Evolutionary conservation across 495 filamentous ascomycete species (phyloP), one percentile per base, ranked within the genome.

Genomic region (Hypoxylon perforatum): DNA sequence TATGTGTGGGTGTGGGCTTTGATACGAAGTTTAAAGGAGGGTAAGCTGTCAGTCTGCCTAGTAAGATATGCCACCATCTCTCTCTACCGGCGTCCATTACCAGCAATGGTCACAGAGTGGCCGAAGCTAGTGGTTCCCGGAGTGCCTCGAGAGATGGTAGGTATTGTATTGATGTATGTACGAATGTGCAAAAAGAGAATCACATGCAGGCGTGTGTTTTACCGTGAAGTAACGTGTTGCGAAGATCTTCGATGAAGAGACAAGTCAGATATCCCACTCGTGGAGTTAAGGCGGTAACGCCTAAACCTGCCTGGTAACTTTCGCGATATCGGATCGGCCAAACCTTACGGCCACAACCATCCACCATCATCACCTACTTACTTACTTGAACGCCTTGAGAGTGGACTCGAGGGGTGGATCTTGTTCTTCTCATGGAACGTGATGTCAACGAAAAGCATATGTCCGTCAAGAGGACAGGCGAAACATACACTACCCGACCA

Each of bases 141-240:
- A 17, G 17, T 18, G 15, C 41, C 41, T 19, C 41, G 17, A 44
- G 41, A 44, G 41, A 44, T 18, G 17, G 41, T 10, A 15, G 12
- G 39, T 42, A 42, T n/a, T 3, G 25, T 28, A 28, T 3, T 3
- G 3, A 28, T 28, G 25, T 28, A 33, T 33, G 30, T 33, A 10
- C 30, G 30, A 9, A 33, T 28, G 25, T 28, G 25, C 14, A 17
- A 51, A 38, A 28, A 7, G 10, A 14, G 21, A 47, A 59, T 47
- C 33, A 42, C 12, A 41, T 33, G 41, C 30, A 10, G 3, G 47
- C 17, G 0, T 3, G 3, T 10, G 7, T 9, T 5, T 33, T 22
- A 33, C 23, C 45, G 7, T 41, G 39, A 58, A 58, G 38, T 51
- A 65, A 53, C 39, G 62, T 49, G 12, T 38, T 21, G 54, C 28